A percentile compares a stretch with the other conserved stretches of the same genome.
These are phyloP conservation scores for Protostelium mycophagum DNA, from an alignment of 78 protist species.

Conservation along the genomic window DNA sequence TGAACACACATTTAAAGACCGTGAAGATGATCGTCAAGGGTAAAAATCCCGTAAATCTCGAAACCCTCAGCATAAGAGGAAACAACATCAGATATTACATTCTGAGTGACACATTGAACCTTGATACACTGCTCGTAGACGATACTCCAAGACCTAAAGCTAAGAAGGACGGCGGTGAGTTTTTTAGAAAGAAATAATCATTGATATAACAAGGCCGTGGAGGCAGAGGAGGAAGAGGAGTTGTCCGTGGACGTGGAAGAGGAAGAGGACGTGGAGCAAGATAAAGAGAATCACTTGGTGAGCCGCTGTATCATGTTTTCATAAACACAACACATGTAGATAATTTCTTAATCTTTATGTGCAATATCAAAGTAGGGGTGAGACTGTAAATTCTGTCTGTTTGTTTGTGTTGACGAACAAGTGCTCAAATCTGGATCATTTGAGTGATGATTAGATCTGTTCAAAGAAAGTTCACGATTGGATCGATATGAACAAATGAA, in stretches of 20 bases:
- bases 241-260: not conserved
- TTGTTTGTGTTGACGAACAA: too few relatives aligned
- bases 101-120: constrained; percentile 91
- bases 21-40: constrained; percentile 89
- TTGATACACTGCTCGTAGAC: constrained; percentile 94
- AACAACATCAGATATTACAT: constrained; percentile 92
- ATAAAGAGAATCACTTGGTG: not conserved
- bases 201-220: not conserved
- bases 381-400: too few relatives aligned
- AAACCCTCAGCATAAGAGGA: constrained; percentile 93
- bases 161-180: not conserved
- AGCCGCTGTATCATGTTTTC: too few relatives aligned
- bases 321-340: too few relatives aligned
- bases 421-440: too few relatives aligned
- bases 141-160: constrained; percentile 84
- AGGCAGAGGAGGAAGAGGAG: not conserved
- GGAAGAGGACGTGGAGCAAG: not conserved
- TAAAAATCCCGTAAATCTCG: constrained; percentile 87
- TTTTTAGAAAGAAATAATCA: not conserved
- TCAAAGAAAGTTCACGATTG: too few relatives aligned
- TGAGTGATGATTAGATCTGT: too few relatives aligned
- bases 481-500: too few relatives aligned
- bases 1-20: constrained; percentile 94
- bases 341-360: too few relatives aligned
- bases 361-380: too few relatives aligned